Conservation (phyloP, 495 filamentous ascomycete species). For the Hypoxylon lienhwacheense region DNA sequence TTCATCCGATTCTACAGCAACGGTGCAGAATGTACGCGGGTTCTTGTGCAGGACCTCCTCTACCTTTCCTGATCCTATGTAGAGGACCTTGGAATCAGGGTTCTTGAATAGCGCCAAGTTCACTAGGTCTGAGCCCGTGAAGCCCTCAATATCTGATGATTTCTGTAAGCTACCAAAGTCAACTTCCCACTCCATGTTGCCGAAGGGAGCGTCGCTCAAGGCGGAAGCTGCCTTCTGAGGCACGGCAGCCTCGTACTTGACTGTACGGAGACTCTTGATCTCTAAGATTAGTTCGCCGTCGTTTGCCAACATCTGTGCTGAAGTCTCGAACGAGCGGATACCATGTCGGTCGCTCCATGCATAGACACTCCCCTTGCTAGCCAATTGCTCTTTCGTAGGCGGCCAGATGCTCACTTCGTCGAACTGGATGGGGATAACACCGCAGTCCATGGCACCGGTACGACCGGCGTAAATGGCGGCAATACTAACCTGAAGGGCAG, state of each 20-base stretch:
- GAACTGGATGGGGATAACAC: constrained; percentile 43
- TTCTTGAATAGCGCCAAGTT: constrained; percentile 21
- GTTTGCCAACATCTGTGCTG: constrained; percentile 11
- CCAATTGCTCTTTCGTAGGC: constrained; percentile 27
- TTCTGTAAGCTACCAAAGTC: constrained; percentile 15
- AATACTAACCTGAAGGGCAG: constrained; percentile 43
- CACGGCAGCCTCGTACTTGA: constrained; percentile 41
- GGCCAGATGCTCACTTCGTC: constrained; percentile 42
- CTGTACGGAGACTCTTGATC: constrained; percentile 34
- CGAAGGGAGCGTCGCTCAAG: neutral
- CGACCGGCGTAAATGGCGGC: constrained; percentile 39
- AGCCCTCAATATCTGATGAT: too few relatives aligned
- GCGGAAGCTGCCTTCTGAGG: constrained; percentile 37
- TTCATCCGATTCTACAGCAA: neutral
- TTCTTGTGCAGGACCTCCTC: neutral
- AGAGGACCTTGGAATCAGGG: constrained; percentile 16
- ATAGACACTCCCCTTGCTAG: constrained; percentile 5
- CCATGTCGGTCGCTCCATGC: constrained; percentile 17
- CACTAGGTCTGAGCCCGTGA: neutral
- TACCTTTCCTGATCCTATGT: neutral
- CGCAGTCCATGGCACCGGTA: constrained; percentile 37
- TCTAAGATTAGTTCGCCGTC: constrained; percentile 35
- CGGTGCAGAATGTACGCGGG: neutral
- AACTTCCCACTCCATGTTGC: constrained; percentile 27
- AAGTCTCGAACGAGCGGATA: constrained; percentile 9